Evolutionary conservation across 495 filamentous ascomycete species (phyloP).

Genomic region (Rostrohypoxylon terebratum): DNA sequence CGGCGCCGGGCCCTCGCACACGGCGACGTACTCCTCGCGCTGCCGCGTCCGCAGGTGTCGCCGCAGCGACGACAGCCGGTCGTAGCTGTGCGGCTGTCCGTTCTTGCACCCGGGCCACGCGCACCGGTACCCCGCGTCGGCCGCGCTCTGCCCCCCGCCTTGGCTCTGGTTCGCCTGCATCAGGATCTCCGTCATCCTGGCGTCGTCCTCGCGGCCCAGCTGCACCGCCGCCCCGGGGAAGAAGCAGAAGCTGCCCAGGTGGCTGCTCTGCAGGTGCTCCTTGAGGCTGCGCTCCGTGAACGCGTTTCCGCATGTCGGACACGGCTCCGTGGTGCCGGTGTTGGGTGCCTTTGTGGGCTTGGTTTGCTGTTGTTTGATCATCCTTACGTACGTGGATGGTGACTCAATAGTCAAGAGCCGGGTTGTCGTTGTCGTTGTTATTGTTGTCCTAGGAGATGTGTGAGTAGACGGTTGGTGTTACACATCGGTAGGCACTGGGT

Average conservation of each 20-base stretch:
- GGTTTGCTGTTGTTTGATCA: neutral
- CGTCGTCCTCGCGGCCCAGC: neutral
- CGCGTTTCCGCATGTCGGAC: neutral
- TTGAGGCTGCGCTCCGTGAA: neutral
- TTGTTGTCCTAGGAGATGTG: too few relatives aligned
- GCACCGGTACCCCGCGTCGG: neutral
- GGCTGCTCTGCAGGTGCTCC: neutral
- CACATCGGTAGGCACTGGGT: neutral
- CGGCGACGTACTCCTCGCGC: neutral
- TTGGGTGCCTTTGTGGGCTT: neutral
- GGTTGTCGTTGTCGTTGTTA: too few relatives aligned
- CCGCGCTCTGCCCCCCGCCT: neutral
- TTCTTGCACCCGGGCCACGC: constrained; percentile 9
- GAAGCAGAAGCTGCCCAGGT: constrained; percentile 4
- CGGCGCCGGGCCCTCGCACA: too few relatives aligned
- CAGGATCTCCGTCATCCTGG: neutral
- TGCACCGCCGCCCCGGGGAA: neutral
- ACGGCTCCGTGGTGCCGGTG: neutral
- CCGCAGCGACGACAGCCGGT: neutral
- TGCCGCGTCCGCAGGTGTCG: constrained; percentile 12
- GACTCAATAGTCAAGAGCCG: neutral
- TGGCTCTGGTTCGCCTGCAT: neutral
- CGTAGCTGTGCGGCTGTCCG: neutral
- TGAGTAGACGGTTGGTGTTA: neutral
- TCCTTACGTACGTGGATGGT: neutral